These are phyloP conservation scores for Sindora glabra DNA, from an alignment of 306 rosid species.

Conservation along the genomic window DNA sequence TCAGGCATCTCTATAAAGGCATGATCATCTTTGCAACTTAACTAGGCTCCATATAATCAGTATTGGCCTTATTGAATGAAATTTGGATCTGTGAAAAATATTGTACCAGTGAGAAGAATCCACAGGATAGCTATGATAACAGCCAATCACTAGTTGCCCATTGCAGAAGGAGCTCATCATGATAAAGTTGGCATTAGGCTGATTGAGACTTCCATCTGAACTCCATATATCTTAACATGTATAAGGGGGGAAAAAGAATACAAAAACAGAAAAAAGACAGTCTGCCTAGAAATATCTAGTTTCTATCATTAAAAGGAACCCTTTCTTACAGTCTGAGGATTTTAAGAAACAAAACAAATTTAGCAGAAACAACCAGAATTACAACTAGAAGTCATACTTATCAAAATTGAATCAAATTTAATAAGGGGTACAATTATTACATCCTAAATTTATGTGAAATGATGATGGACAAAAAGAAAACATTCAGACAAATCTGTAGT, in stretches of 20 bases:
- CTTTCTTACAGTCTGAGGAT: neutral
- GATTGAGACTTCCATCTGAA: neutral
- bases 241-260: neutral
- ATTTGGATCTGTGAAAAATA: slow-evolving; percentile 5
- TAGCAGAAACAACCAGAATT: neutral
- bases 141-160: slow-evolving; percentile 1
- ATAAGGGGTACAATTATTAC: neutral
- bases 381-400: neutral
- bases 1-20: neutral
- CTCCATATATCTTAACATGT: neutral
- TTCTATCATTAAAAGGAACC: neutral
- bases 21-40: slow-evolving; percentile 1
- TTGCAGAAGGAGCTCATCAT: neutral
- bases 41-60: neutral
- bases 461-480: neutral
- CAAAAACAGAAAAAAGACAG: neutral
- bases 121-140: neutral
- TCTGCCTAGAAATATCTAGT: neutral
- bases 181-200: neutral
- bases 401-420: neutral
- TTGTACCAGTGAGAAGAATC: neutral
- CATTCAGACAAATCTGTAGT: neutral
- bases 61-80: neutral
- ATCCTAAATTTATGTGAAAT: neutral
- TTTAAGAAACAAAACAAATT: neutral